phyloP scores from a whole-genome alignment of 2,329 filamentous ascomycete species.

The Fusarium sp. region DNA sequence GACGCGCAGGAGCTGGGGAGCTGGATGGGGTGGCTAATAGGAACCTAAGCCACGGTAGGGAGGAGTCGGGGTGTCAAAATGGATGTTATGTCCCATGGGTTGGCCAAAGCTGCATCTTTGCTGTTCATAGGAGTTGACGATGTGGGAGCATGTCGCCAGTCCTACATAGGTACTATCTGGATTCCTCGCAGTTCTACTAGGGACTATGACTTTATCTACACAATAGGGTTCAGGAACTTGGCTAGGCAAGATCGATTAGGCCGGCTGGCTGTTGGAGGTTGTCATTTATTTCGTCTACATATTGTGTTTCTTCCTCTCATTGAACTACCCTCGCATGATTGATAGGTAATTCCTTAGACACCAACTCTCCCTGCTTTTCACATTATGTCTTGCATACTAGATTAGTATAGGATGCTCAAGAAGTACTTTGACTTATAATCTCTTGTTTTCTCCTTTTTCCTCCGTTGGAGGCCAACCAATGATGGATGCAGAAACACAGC shows the following conservation, averaged over 20 bases:
- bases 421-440: not conserved
- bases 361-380: slow-evolving; percentile 15
- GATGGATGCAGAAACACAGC: not conserved
- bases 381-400: slow-evolving; percentile 19
- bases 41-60: slow-evolving; percentile 32
- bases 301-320: slow-evolving; percentile 14
- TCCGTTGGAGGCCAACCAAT: not conserved
- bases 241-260: slow-evolving; percentile 5
- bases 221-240: not conserved
- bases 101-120: slow-evolving; percentile 38
- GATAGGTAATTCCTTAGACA: slow-evolving; percentile 28
- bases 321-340: slow-evolving; percentile 9
- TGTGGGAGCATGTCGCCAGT: slow-evolving; percentile 21
- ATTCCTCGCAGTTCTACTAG: not conserved
- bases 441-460: not conserved
- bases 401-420: slow-evolving; percentile 15
- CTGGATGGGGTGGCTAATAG: slow-evolving; percentile 37
- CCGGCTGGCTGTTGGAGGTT: slow-evolving; percentile 28
- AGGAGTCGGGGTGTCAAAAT: slow-evolving; percentile 45
- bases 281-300: slow-evolving; percentile 26
- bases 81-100: slow-evolving; percentile 33
- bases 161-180: not conserved
- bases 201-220: not conserved
- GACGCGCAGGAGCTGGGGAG: slow-evolving; percentile 43
- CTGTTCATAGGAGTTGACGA: slow-evolving; percentile 30